Percentiles rank a stretch among this genome's conserved stretches.
Conservation (phyloP, 2,329 filamentous ascomycete species). For the Arthrobotrys musiformis region DNA sequence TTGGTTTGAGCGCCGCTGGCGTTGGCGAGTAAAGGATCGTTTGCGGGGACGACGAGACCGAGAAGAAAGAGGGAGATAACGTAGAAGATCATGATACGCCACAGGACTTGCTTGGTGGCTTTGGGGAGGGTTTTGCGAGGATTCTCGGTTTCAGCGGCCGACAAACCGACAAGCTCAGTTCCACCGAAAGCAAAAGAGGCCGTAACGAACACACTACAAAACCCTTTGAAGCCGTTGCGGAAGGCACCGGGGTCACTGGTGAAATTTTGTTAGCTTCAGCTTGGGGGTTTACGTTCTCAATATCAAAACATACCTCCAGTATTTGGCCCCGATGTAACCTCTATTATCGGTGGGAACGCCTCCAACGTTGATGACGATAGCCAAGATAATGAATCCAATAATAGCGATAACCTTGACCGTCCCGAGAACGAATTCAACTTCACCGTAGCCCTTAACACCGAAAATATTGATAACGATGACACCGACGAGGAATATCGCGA, state of each 20-base stretch:
- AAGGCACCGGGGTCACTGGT: constrained; percentile 68
- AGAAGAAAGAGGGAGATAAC: constrained; percentile 64
- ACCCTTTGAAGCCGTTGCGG: constrained; percentile 71
- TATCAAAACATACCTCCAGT: constrained; percentile 65
- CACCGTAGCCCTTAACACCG: constrained; percentile 70
- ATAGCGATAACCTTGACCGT: constrained; percentile 71
- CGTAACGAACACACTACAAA: constrained; percentile 73
- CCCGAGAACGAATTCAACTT: constrained; percentile 71
- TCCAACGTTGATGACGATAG: constrained; percentile 70
- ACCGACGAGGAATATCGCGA: constrained; percentile 68
- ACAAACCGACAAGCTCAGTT: constrained; percentile 72
- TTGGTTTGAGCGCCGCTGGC: constrained; percentile 60
- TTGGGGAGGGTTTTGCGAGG: constrained; percentile 66
- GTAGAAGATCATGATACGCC: constrained; percentile 66
- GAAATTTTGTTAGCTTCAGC: not conserved
- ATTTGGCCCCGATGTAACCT: constrained; percentile 71
- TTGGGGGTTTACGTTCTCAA: not conserved
- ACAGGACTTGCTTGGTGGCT: constrained; percentile 65
- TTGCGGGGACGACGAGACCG: constrained; percentile 63
- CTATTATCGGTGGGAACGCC: constrained; percentile 69
- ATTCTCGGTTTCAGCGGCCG: constrained; percentile 70
- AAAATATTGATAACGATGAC: constrained; percentile 69
- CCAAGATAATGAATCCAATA: constrained; percentile 73
- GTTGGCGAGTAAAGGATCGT: constrained; percentile 59
- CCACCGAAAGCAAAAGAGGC: constrained; percentile 73